A percentile compares a stretch with the other conserved stretches of the same genome.
Evolutionary conservation across 768 basidiomycete genomes (phyloP).

Genomic region (Xanthoconium purpureum): DNA sequence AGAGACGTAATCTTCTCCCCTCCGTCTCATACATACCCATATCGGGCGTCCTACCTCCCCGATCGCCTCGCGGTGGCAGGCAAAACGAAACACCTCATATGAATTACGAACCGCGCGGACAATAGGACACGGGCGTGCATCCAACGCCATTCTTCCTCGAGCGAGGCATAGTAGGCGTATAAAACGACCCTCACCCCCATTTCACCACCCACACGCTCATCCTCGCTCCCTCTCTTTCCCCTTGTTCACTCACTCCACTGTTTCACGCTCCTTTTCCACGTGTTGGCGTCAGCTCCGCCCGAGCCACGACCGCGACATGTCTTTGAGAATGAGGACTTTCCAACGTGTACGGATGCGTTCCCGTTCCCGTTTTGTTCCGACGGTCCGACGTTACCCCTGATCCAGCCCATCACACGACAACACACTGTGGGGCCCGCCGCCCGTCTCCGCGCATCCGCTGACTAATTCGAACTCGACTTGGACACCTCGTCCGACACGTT

Average conservation of each 20-base stretch:
- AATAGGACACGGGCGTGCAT: background rate
- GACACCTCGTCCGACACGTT: conserved; percentile 23
- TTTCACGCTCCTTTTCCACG: background rate
- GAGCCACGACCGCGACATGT: conserved; percentile 2
- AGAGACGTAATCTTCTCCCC: conserved; percentile 11
- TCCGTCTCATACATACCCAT: background rate
- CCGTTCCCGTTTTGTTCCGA: background rate
- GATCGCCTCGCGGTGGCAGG: conserved; percentile 15
- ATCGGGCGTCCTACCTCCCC: conserved; percentile 11
- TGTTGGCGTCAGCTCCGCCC: background rate
- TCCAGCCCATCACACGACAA: background rate
- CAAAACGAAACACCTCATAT: background rate
- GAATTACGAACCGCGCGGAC: background rate
- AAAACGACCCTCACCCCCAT: no score
- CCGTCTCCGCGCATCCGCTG: conserved; percentile 8
- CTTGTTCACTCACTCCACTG: background rate
- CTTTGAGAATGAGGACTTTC: background rate
- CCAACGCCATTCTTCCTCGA: conserved; percentile 10
- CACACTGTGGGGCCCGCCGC: conserved; percentile 5
- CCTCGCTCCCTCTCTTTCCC: background rate
- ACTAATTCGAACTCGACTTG: conserved; percentile 25
- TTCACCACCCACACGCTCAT: background rate
- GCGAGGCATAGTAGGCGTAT: conserved; percentile 9
- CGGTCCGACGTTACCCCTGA: background rate
- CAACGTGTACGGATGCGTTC: conserved; percentile 11